A percentile compares a stretch with the other conserved stretches of the same genome.
phyloP scores from a whole-genome alignment of 345 rosid species.

The Eucalyptus microcorys region DNA sequence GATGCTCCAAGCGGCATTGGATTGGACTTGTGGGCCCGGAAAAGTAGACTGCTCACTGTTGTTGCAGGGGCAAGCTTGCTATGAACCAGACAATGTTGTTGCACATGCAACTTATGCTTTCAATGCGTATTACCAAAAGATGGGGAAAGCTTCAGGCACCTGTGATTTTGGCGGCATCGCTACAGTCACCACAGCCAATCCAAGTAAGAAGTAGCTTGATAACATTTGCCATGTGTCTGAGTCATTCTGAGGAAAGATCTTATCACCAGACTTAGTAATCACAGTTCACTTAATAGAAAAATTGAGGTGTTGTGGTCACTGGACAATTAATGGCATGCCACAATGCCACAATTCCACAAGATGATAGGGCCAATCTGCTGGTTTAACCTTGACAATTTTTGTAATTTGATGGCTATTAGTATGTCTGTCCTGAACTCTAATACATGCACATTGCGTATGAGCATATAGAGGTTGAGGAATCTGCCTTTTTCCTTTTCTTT shows the following conservation, averaged over 20 bases:
- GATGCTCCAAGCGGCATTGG: conserved; percentile 95
- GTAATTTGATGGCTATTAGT: not conserved
- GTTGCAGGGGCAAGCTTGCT: conserved; percentile 72
- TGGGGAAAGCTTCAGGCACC: conserved; percentile 59
- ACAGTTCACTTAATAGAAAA: not conserved
- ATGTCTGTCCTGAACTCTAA: not conserved
- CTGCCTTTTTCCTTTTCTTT: not conserved
- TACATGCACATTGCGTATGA: not conserved
- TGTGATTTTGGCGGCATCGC: conserved; percentile 95
- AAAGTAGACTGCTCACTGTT: conserved; percentile 70
- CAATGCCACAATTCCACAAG: not conserved
- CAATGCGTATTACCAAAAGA: conserved; percentile 72
- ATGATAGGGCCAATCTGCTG: not conserved
- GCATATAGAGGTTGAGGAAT: not conserved
- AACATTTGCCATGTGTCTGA: not conserved
- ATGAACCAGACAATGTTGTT: conserved; percentile 71
- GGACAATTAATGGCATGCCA: not conserved
- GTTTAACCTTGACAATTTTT: not conserved
- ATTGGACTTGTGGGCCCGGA: conserved; percentile 99
- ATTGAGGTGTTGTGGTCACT: not conserved
- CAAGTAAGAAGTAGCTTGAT: conserved; percentile 35
- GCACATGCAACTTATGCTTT: conserved; percentile 80
- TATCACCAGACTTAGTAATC: not conserved
- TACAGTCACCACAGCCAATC: conserved; percentile 69
- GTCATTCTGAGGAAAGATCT: not conserved